Evolutionary conservation across 768 basidiomycete species (phyloP).

Genomic region (Xerocomus spinulosus): DNA sequence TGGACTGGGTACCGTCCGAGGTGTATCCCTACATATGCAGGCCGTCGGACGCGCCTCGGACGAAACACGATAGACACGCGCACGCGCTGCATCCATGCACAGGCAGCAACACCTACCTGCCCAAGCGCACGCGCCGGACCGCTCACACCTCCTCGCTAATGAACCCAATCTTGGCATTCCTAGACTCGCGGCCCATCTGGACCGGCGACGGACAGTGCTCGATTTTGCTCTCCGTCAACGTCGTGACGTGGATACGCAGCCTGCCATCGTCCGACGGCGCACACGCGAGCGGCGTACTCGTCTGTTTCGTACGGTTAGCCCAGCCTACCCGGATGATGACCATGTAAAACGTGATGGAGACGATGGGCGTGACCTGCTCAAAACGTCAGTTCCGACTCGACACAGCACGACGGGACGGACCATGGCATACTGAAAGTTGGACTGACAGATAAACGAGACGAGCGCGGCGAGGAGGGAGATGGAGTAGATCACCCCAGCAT

Average conservation of each 20-base stretch:
- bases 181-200: no score
- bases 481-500: constrained; percentile 37
- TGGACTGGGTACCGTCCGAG: no score
- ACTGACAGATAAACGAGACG: constrained; percentile 23
- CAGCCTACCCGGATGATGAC: constrained; percentile 38
- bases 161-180: background rate
- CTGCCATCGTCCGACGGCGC: background rate
- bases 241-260: constrained; percentile 3
- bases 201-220: background rate
- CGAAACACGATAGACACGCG: no score
- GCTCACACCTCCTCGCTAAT: background rate
- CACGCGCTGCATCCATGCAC: no score
- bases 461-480: constrained; percentile 32
- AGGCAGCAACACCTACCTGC: no score
- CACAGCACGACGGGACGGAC: constrained; percentile 17
- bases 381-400: background rate
- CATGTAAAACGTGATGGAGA: constrained; percentile 41
- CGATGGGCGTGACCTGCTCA: constrained; percentile 36
- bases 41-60: no score
- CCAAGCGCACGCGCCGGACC: no score
- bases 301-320: background rate
- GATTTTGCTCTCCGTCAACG: background rate
- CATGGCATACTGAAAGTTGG: constrained; percentile 33
- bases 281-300: background rate
- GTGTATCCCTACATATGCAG: no score